Evolutionary conservation across 1,139 yeast genomes (phyloP).

Genomic region (Suzukiozyma palmioleophila): DNA sequence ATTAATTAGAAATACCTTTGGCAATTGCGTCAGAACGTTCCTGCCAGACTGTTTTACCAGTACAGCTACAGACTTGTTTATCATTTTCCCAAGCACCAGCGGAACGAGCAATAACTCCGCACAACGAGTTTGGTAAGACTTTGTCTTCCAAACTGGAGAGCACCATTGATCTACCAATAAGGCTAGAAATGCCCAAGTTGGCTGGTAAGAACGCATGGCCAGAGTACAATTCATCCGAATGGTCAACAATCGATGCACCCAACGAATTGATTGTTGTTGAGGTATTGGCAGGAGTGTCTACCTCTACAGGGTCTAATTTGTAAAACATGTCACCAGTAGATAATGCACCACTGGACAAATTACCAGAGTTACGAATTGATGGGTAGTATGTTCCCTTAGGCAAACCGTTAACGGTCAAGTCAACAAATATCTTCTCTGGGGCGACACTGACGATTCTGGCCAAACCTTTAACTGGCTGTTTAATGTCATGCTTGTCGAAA

Average conservation of each 20-base stretch:
- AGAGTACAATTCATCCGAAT: constrained; percentile 22
- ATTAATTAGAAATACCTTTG: constrained; percentile 41
- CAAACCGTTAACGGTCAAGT: constrained; percentile 73
- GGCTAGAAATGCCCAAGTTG: constrained; percentile 50
- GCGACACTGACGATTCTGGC: constrained; percentile 80
- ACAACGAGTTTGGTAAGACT: constrained; percentile 45
- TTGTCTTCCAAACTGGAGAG: constrained; percentile 44
- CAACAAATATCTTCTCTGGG: constrained; percentile 52
- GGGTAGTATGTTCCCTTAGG: constrained; percentile 65
- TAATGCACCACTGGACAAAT: constrained; percentile 68
- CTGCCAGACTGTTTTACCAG: constrained; percentile 95
- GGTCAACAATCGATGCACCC: constrained; percentile 28
- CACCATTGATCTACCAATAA: constrained; percentile 80
- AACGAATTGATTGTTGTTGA: constrained; percentile 35
- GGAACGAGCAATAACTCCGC: constrained; percentile 90
- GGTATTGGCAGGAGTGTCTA: constrained; percentile 28
- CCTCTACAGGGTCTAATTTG: constrained; percentile 47
- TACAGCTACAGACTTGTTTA: constrained; percentile 88
- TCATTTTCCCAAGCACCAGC: constrained; percentile 98
- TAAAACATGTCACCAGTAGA: constrained; percentile 58
- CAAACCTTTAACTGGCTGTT: constrained; percentile 74
- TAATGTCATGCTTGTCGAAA: constrained; percentile 44
- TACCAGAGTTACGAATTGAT: constrained; percentile 65
- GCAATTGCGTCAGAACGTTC: constrained; percentile 72
- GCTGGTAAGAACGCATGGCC: constrained; percentile 69